Conservation (phyloP, 2,329 filamentous ascomycete species). For the Pseudocercospora vitis region DNA sequence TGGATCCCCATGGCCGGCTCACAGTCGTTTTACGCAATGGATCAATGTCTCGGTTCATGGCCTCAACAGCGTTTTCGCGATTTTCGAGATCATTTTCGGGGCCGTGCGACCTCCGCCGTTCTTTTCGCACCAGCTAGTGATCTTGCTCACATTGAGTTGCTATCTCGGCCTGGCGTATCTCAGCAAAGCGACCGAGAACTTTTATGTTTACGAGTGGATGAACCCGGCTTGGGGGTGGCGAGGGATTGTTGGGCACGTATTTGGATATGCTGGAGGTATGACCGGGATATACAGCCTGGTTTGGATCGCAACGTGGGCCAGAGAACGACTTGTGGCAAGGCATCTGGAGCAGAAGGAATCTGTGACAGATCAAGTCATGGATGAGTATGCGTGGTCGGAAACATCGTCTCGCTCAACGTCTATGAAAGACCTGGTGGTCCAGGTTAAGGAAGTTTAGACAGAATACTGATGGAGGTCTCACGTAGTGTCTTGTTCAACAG, state of each 20-base stretch:
- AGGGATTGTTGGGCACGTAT: constrained; percentile 16
- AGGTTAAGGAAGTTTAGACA: background rate
- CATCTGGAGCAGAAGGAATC: background rate
- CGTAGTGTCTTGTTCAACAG: too few species aligned
- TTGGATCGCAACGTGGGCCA: constrained; percentile 13
- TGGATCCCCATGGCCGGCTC: constrained; percentile 9
- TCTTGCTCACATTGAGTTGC: constrained; percentile 11
- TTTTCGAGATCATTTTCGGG: constrained; percentile 14
- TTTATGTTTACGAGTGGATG: constrained; percentile 22
- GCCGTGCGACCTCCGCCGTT: constrained; percentile 16
- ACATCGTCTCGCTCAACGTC: background rate
- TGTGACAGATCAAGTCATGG: background rate
- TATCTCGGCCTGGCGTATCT: constrained; percentile 19
- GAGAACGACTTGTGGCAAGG: constrained; percentile 1
- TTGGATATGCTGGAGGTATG: constrained; percentile 19
- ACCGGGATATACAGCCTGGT: constrained; percentile 12
- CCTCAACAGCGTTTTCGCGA: constrained; percentile 21
- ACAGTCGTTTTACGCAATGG: constrained; percentile 15
- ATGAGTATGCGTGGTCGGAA: constrained; percentile 1
- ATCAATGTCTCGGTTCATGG: constrained; percentile 22
- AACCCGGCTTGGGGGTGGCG: constrained; percentile 13
- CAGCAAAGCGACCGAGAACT: constrained; percentile 12
- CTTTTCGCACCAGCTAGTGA: constrained; percentile 11
- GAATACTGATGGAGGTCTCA: background rate
- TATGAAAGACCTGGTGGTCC: background rate